A percentile compares a stretch with the other conserved stretches of the same genome.
phyloP scores from a whole-genome alignment of 2,329 filamentous ascomycete species.

The Fusarium tuaranense region DNA sequence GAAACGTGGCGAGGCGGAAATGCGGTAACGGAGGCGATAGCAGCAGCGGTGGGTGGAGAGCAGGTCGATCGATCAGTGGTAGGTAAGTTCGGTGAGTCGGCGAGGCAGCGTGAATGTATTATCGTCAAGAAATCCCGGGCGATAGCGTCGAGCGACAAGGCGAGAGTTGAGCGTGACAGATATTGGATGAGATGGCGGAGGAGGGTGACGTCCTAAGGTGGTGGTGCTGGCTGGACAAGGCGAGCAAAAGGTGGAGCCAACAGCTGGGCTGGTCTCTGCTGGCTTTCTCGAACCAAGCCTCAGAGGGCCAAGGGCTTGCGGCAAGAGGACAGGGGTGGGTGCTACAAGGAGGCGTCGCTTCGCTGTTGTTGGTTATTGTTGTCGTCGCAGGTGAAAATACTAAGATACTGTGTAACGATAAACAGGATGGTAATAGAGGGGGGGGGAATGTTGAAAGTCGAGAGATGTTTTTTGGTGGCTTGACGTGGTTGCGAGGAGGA shows the following conservation, averaged over 20 bases:
- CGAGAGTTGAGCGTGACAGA: conserved; percentile 18
- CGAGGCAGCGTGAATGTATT: conserved; percentile 9
- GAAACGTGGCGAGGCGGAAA: conserved; percentile 29
- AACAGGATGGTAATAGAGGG: conserved; percentile 14
- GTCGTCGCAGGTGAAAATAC: conserved; percentile 24
- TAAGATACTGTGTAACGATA: conserved; percentile 29
- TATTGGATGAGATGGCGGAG: conserved; percentile 25
- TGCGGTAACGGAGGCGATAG: conserved; percentile 25
- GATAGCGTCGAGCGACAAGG: conserved; percentile 1
- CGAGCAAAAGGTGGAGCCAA: conserved; percentile 34
- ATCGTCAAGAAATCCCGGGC: conserved; percentile 11
- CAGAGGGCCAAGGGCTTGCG: conserved; percentile 1
- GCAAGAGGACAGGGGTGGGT: conserved; percentile 4
- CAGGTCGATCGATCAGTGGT: conserved; percentile 13
- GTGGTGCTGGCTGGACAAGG: conserved; percentile 27
- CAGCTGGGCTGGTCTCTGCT: conserved; percentile 18
- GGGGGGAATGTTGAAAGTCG: conserved; percentile 1
- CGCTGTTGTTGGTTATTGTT: conserved; percentile 13
- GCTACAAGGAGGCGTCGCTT: neutral
- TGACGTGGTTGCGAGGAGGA: conserved; percentile 36
- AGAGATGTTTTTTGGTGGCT: conserved; percentile 38
- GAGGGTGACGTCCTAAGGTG: conserved; percentile 31
- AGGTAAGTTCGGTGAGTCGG: conserved; percentile 15
- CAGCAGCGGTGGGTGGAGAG: conserved; percentile 3
- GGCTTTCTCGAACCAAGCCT: conserved; percentile 30